phyloP scores from a whole-genome alignment of 768 basidiomycete species.

The Lactarius akahatsu region DNA sequence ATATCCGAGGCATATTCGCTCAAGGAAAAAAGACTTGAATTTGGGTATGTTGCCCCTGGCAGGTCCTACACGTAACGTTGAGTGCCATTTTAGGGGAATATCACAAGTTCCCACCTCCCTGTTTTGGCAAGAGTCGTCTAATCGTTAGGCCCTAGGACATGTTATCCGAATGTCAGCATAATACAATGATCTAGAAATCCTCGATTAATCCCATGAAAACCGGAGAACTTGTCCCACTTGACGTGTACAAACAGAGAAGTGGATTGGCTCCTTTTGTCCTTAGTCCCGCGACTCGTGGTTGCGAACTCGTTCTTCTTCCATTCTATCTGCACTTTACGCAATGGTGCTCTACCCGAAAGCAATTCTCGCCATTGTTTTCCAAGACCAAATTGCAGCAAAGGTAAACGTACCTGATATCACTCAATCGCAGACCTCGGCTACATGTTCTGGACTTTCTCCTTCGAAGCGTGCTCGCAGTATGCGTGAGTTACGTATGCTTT shows the following conservation, averaged over 20 bases:
- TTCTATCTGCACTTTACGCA: neutral
- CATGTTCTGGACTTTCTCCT: neutral
- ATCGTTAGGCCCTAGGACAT: neutral
- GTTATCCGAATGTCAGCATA: neutral
- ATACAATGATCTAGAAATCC: neutral
- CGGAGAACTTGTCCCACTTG: slow-evolving; percentile 5
- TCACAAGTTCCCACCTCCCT: neutral
- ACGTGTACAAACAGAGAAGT: slow-evolving; percentile 14
- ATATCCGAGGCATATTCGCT: slow-evolving; percentile 8
- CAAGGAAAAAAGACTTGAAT: slow-evolving; percentile 1
- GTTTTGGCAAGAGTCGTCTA: slow-evolving; percentile 8
- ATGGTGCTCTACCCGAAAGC: neutral
- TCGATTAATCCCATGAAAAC: neutral
- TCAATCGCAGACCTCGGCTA: neutral
- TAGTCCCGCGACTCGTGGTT: neutral
- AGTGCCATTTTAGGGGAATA: neutral
- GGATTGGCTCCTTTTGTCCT: neutral
- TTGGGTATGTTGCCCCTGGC: neutral
- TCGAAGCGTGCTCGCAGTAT: neutral
- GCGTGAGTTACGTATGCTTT: neutral
- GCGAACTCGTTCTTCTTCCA: neutral
- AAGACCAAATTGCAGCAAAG: neutral
- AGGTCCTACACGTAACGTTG: slow-evolving; percentile 15
- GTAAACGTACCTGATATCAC: slow-evolving; percentile 2
- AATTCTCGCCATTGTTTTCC: neutral